Evolutionary conservation across 2,329 filamentous ascomycete species (phyloP), one percentile per base, ranked within the genome.

Genomic region (Paramyrothecium sp.): DNA sequence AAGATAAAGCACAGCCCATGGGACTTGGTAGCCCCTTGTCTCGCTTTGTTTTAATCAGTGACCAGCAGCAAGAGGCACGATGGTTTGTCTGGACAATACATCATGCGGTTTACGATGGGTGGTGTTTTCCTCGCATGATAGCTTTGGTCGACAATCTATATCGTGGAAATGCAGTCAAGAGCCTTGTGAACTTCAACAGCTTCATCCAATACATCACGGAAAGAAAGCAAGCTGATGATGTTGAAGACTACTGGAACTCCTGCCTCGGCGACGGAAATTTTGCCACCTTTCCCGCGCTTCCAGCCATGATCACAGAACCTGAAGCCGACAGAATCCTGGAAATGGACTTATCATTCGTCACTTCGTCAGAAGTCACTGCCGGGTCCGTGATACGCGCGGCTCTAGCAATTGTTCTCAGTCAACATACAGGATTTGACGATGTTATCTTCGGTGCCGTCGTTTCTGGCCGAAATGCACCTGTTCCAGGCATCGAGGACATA

Each of bases 91-190:
- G 57, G 61, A 60, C 57, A 7, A 59, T 66, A 17, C 65, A 67
- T 47, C 81, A 83, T 59, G 75, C 75, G 10, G 65, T 82, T 0
- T 84, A 83, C 56, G 81, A 84, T 54, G 80, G 80, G n/a, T 81
- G 79, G 78, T 78, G 75, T 0, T 75, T 79, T 73, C 73, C 74
- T 3, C 65, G 79, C 7, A 53, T 68, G 3, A 44, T 67, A 19
- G 56, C 59, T 16, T 23, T 54, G 2, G 48, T 63, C 1, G 51
- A 58, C 11, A 53, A 60, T 21, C 54, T 56, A 3, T 67, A 66
- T 51, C 10, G 85, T 85, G 70, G 83, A 8, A 16, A 38, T 8
- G 33, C 8, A 16, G 16, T 38, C 56, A 3, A 86, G 85, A 70
- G 83, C 83, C 23, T 81, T 84, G 12, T 30, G 0, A n/a, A 71